A percentile compares a stretch with the other conserved stretches of the same genome.
Conservation (phyloP, 768 basidiomycete genomes). For the Lactarius deliciosus region DNA sequence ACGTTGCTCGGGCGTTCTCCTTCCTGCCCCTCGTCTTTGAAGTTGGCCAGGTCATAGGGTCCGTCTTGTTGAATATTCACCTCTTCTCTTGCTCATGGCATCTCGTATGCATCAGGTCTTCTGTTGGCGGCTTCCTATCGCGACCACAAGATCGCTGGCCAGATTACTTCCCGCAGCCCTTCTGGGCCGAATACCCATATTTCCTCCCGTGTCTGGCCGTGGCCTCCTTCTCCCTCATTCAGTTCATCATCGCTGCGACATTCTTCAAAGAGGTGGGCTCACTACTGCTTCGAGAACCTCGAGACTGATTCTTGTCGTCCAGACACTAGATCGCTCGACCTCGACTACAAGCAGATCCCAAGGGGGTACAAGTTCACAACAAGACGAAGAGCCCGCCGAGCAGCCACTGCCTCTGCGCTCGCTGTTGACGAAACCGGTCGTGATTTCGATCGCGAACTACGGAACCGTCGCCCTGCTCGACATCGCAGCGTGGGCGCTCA, state of each 20-base stretch:
- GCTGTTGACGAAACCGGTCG: background rate
- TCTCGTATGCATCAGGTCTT: background rate
- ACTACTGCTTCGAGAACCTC: background rate
- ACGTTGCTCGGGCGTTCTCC: slow-evolving; percentile 45
- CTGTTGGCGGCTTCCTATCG: slow-evolving; percentile 28
- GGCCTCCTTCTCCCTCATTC: background rate
- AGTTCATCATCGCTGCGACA: background rate
- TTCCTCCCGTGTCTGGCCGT: slow-evolving; percentile 29
- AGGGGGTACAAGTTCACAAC: background rate
- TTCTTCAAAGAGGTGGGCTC: slow-evolving; percentile 6
- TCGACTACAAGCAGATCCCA: background rate
- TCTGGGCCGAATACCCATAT: slow-evolving; percentile 32
- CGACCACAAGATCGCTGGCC: slow-evolving; percentile 31
- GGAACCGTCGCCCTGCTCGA: background rate
- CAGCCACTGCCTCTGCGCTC: background rate
- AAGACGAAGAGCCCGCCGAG: background rate
- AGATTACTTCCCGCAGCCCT: slow-evolving; percentile 22
- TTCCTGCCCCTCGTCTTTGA: slow-evolving; percentile 35
- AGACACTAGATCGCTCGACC: background rate
- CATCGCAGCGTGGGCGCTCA: background rate
- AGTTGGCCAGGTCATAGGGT: background rate
- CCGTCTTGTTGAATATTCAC: background rate
- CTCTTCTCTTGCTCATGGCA: background rate
- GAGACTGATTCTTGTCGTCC: background rate
- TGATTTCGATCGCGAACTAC: background rate